These are phyloP conservation scores for Aureobasidium zeae DNA, from an alignment of 2,329 filamentous ascomycete species.

Conservation along the genomic window DNA sequence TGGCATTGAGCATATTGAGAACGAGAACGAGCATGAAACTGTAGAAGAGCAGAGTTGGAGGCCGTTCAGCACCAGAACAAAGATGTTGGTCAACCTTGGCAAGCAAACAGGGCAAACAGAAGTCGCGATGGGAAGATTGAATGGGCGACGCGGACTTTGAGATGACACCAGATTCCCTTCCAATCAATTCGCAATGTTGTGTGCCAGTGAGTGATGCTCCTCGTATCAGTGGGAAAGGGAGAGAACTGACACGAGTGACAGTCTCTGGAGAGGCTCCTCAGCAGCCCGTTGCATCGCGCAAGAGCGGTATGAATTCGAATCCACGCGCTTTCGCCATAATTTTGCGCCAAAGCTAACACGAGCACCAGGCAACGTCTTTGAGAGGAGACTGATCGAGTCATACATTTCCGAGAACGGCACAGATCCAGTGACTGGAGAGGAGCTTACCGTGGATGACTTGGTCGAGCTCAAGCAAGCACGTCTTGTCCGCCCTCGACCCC, in stretches of 20 bases:
- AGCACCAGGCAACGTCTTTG: conserved; percentile 69
- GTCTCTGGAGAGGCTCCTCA: conserved; percentile 96
- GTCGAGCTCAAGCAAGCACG: conserved; percentile 76
- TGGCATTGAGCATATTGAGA: not conserved
- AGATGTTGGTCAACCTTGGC: not conserved
- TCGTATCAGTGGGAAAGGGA: not conserved
- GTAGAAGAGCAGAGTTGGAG: not conserved
- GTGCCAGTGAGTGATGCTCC: conserved; percentile 29
- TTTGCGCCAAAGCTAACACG: conserved; percentile 17
- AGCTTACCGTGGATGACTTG: conserved; percentile 74
- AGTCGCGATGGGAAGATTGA: conserved; percentile 2
- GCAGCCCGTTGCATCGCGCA: conserved; percentile 87
- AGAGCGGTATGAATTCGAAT: conserved; percentile 60
- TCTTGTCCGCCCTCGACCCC: conserved; percentile 79
- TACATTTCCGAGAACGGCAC: conserved; percentile 90
- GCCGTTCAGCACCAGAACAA: not conserved
- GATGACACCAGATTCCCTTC: not conserved
- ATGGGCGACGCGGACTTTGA: not conserved
- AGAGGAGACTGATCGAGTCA: conserved; percentile 88
- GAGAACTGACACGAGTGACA: conserved; percentile 33
- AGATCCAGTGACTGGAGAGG: conserved; percentile 82
- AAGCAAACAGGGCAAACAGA: conserved; percentile 11
- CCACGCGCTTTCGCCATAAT: conserved; percentile 15
- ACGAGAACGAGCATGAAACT: not conserved
- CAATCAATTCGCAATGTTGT: conserved; percentile 26